Evolutionary conservation across 345 rosid species (phyloP), one percentile per base, ranked within the genome.

Genomic region (Chamaenerion angustifolium): DNA sequence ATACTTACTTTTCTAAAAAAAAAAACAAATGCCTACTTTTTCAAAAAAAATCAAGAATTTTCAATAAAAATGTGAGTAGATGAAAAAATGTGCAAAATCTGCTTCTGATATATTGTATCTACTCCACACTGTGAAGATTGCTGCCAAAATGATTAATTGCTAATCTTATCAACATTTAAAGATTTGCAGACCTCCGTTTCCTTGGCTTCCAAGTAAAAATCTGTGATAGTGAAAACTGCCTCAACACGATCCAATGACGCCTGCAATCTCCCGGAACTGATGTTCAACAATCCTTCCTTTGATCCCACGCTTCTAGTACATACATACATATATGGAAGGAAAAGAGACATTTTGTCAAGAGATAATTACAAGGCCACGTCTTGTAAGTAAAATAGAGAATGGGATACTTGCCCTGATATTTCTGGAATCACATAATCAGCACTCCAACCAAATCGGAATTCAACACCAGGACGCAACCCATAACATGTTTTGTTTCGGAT

Each of bases 381-480:
- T 37, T n/a, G 10, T 0, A 48, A 48, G 16, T 18, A 16, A 47
- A 40, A 31, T 12, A 21, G n/a, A 46, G 60, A 46, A 64, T 31
- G 37, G 7, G 37, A 31, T 31, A 69, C 81, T 66, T 79, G 25
- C 98, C 98, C 95, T 3, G 85, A 77, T 60, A 83, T 41, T 66
- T 90, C 95, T 0, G 94, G 98, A 62, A 90, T 68, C 59, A 86
- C 81, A 64, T 76, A 90, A 67, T 83, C 94, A 54, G 96, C 98
- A 61, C 74, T 81, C 95, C 95, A 90, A 11, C 88, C 85, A 61
- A 90, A 81, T 42, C 94, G 82, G 8, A 90, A 66, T 78, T 83
- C 94, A 43, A 83, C 19, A 55, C 94, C 94, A 57, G 95, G 94
- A 73, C 59, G 78, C 61, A 81, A 52, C 44, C 88, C 88, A 49